These are phyloP conservation scores for Rhodotorula taiwanensis DNA, from an alignment of 768 basidiomycete species.

Conservation along the genomic window DNA sequence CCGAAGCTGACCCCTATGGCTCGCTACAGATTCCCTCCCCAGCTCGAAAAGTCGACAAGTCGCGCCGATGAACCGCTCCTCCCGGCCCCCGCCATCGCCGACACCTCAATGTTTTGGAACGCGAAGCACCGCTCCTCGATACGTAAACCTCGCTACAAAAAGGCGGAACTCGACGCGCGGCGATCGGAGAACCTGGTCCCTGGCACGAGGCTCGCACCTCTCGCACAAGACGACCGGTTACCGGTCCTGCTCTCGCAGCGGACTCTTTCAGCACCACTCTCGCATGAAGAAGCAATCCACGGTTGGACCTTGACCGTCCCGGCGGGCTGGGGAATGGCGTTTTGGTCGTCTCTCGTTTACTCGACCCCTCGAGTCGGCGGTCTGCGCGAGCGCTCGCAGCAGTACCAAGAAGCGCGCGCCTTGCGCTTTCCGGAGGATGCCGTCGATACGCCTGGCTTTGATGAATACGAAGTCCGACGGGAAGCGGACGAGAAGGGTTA, in stretches of 20 bases:
- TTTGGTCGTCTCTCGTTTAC: constrained; percentile 70
- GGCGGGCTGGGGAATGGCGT: constrained; percentile 82
- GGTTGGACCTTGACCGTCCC: constrained; percentile 87
- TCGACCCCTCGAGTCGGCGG: constrained; percentile 81
- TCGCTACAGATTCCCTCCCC: constrained; percentile 71
- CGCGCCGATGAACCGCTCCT: constrained; percentile 65
- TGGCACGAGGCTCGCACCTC: constrained; percentile 61
- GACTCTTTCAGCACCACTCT: constrained; percentile 45
- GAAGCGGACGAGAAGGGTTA: constrained; percentile 54
- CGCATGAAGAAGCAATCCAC: constrained; percentile 50
- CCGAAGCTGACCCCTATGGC: too few species aligned
- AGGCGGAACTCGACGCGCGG: constrained; percentile 67
- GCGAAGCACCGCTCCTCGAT: constrained; percentile 70
- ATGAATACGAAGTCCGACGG: constrained; percentile 50
- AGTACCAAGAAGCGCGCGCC: constrained; percentile 71
- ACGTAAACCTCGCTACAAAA: constrained; percentile 22
- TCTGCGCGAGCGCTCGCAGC: constrained; percentile 70
- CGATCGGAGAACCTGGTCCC: constrained; percentile 70
- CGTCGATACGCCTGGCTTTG: constrained; percentile 56
- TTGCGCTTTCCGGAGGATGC: constrained; percentile 77
- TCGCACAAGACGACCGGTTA: constrained; percentile 70
- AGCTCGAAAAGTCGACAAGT: constrained; percentile 56
- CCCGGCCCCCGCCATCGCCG: constrained; percentile 49
- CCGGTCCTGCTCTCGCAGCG: constrained; percentile 78
- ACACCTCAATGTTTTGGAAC: constrained; percentile 36